Evolutionary conservation across 2,329 filamentous ascomycete genomes (phyloP), one percentile per base, ranked within the genome.

Genomic region (Aspergillus sp.): DNA sequence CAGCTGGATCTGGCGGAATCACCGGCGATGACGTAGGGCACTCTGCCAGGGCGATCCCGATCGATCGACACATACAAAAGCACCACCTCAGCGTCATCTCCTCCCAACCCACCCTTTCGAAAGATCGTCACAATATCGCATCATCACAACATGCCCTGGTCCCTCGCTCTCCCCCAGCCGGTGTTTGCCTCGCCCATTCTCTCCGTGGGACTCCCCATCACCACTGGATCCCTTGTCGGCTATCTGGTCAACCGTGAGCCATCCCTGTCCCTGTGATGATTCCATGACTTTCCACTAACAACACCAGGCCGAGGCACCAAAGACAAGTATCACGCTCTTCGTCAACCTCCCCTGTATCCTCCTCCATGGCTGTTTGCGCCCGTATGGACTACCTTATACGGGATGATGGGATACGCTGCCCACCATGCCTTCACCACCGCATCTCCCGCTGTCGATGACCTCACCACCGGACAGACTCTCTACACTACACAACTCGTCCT

Each of bases 401-500:
- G 72, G 2, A 65, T 86, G 13, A 96, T 95, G 88, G 91, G 91
- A 46, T 96, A 93, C 66, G 85, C 88, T 19, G 84, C 89, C 31
- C 84, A 95, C 69, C 85, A 88, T 37, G 88, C 86, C 43, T 83
- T 86, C 60, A 78, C 68, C 13, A 72, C 71, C 8, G 84, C 84
- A 37, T 77, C 83, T 40, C 74, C 75, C 6, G 81, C 82, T n/a
- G 61, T 76, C 32, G 71, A 80, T 38, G 66, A 72, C 31, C 69
- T 80, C 42, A 81, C 85, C 62, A 76, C 82, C 52, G 85, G 83
- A 53, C 84, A 88, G 45, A 88, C 85, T 0, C 76, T 96, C 28
- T 96, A 95, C 73, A 87, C 86, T 2, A 74, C 90, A 47, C 90
- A 96, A 69, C 82, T 96, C 6, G 86, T 78, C 8, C 75, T 96